Evolutionary conservation across 2,329 filamentous ascomycete species (phyloP).

Genomic region (Xylariaceae sp.): DNA sequence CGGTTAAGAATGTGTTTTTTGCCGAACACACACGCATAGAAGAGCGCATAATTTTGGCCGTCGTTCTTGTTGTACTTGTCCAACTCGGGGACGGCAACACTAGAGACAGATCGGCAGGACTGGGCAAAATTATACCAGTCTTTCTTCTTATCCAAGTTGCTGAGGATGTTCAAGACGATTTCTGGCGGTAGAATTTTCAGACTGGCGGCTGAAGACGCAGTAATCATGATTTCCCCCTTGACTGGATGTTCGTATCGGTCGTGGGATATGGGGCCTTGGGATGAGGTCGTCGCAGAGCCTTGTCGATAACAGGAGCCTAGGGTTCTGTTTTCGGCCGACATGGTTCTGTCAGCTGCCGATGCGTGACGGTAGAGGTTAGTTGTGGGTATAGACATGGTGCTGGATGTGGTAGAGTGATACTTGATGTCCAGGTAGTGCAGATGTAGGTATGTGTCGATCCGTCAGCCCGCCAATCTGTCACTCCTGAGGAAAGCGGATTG

Average conservation of each 20-base stretch:
- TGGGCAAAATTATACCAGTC: slow-evolving; percentile 17
- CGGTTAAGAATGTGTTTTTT: slow-evolving; percentile 2
- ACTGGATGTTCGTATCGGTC: not conserved
- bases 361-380: too few relatives aligned
- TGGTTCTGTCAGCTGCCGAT: too few relatives aligned
- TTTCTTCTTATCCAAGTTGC: not conserved
- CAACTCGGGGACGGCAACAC: slow-evolving; percentile 3
- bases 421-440: too few relatives aligned
- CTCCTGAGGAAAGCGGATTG: too few relatives aligned
- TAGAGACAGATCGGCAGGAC: slow-evolving; percentile 6
- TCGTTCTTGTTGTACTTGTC: not conserved
- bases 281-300: too few relatives aligned
- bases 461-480: too few relatives aligned
- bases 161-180: slow-evolving; percentile 10
- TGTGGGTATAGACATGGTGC: too few relatives aligned
- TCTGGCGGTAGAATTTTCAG: slow-evolving; percentile 11
- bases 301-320: too few relatives aligned
- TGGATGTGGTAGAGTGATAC: too few relatives aligned
- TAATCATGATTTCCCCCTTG: not conserved
- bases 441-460: too few relatives aligned
- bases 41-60: slow-evolving; percentile 1
- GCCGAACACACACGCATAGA: slow-evolving; percentile 9
- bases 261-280: not conserved
- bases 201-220: not conserved
- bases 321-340: too few relatives aligned